Conservation (phyloP, 768 basidiomycete species). For the Rubroboletus satanas region DNA sequence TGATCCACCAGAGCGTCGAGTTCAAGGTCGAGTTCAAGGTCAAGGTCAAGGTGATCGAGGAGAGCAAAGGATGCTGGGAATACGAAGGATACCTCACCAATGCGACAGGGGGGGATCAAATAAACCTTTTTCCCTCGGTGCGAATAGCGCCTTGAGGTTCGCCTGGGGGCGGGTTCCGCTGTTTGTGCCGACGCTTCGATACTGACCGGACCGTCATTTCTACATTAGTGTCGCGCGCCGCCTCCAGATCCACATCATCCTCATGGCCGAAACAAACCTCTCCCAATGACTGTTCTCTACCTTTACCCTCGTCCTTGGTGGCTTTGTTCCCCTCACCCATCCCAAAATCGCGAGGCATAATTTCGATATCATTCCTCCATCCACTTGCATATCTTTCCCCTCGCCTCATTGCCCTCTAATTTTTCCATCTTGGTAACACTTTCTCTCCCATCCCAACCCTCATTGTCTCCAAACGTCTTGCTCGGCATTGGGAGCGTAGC, state of each 20-base stretch:
- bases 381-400: not conserved
- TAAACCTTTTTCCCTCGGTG: constrained; percentile 63
- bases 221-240: constrained; percentile 2
- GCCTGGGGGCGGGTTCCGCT: constrained; percentile 6
- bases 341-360: constrained; percentile 8
- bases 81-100: not conserved
- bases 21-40: constrained; percentile 71
- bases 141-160: constrained; percentile 71
- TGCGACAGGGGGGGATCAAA: not conserved
- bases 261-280: not conserved
- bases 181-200: not conserved
- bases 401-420: constrained; percentile 20
- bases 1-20: constrained; percentile 42
- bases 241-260: not conserved
- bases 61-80: constrained; percentile 64
- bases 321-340: not conserved
- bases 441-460: constrained; percentile 60
- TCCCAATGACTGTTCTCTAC: constrained; percentile 25
- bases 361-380: constrained; percentile 26
- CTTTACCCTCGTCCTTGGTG: constrained; percentile 3
- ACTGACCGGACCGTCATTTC: constrained; percentile 2
- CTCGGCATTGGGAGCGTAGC: constrained; percentile 36
- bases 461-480: constrained; percentile 49
- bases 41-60: constrained; percentile 65
- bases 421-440: constrained; percentile 53